Base-by-base conservation (phyloP, 208 protist genomes). In the Balamuthia mandrillaris region DNA sequence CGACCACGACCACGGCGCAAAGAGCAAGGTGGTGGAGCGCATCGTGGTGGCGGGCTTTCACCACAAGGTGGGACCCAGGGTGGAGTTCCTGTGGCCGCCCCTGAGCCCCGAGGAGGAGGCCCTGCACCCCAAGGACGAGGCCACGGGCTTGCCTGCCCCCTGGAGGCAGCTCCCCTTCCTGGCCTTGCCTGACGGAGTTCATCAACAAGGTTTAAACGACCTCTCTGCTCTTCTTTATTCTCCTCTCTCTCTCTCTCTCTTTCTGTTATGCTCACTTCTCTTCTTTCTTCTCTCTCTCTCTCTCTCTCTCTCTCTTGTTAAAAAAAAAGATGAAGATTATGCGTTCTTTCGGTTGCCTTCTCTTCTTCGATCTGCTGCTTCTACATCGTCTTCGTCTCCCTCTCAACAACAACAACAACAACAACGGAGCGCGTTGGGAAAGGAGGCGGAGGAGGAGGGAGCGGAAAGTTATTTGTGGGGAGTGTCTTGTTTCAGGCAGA, bases 91-190 rank as follows among this genome's bases (percentile, higher is more conserved):
- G 1, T 79, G 60, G 21, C 70, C 70, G 21, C 70, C 70, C 1
- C 31, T 79, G 7, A 41, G 27, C 3, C 16, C 18, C 14, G 45
- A 54, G 4, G 47, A 35, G 21, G 70, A 79, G 12, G 70, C 47
- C 16, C n/a, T n/a, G n/a, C n/a, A n/a, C n/a, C 42, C 70, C 18
- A 27, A 33, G 18, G 70, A 79, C 5, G 45, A 33, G 27, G 60
- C 33, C 47, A 79, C n/a, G 47, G 45, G 45, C n/a, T 31, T 79
- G 47, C 70, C 70, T 5, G n/a, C 45, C 29, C 47, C 12, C 24
- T 79, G 70, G 70, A 49, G 60, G 29, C 52, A 79, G 3, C 47
- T 79, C 47, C 70, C 70, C 70, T 79, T 79, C 70, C 70, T 79
- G 18, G 70, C 70, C 7, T 49, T 79, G 24, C 70, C 70, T 14